Base-by-base conservation (phyloP, 495 filamentous ascomycete species). In the Aspergillus sclerotioniger region DNA sequence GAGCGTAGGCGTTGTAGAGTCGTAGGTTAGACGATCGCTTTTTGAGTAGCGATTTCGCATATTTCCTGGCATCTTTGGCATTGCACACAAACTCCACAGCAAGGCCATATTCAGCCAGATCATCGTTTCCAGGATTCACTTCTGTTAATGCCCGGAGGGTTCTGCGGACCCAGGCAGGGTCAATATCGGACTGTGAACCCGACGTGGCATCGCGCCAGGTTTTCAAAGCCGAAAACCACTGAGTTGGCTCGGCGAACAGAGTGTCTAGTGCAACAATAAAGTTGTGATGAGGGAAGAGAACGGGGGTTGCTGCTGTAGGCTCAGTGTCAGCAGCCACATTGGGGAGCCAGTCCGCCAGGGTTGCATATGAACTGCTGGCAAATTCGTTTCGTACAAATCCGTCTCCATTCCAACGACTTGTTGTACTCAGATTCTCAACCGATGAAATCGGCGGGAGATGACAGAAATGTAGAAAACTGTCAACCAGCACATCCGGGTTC, bases 1-100 rank as follows among this genome's bases (percentile, higher is more conserved):
- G 73, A 3, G 87, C 88, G 60, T 91, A 93, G 0, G 84, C 84
- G 62, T 91, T 89, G 70, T 93, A 96, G 5, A 96, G 73, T 31
- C 79, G 72, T 8, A 90, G 67, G 64, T 82, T 89, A 0, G 85
- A 79, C 2, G 84, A 76, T 58, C 84, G 80, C 51, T 78, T 77
- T 64, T 90, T 93, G 10, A 97, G 67, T 0, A 95, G 69, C 1
- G 64, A 72, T 62, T 92, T 96, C 9, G 89, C 89, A 12, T 80
- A 80, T 62, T 90, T 92, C 58, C 80, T 87, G 43, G 83, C 84
- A n/a, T 76, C 66, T 25, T 59, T 58, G 29, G 76, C 73, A 51
- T 84, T 77, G 56, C 84, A 85, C 0, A 72, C 69, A 60, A 82
- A 86, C 54, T 87, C 84, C 57, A 92, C 80, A 1, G 88, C 86